phyloP scores from a whole-genome alignment of 164 flowering plant species.

The Sedum album region DNA sequence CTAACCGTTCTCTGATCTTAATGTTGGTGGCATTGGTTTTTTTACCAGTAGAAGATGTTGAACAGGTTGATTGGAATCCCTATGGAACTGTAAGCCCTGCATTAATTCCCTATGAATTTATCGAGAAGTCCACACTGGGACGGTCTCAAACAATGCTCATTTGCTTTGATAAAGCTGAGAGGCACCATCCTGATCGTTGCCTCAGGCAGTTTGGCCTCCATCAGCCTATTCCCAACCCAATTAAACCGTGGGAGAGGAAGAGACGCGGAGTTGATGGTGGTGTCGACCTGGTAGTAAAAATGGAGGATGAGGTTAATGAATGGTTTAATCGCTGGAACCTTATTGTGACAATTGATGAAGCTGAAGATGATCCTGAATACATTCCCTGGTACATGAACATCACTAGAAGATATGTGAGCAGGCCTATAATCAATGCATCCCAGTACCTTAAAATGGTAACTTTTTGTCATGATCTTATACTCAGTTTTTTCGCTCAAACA shows the following conservation, averaged over 20 bases:
- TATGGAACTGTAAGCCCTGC: slow-evolving; percentile 31
- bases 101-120: slow-evolving; percentile 38
- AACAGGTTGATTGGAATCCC: slow-evolving; percentile 66
- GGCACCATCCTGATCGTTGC: slow-evolving; percentile 68
- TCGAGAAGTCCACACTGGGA: slow-evolving; percentile 32
- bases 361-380: slow-evolving; percentile 46
- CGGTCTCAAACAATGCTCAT: slow-evolving; percentile 67
- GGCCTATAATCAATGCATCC: slow-evolving; percentile 55
- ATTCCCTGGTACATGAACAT: slow-evolving; percentile 54
- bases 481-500: neutral
- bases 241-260: slow-evolving; percentile 54
- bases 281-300: slow-evolving; percentile 47
- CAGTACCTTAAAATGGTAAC: slow-evolving; percentile 51
- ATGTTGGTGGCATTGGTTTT: neutral
- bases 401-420: slow-evolving; percentile 52
- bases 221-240: slow-evolving; percentile 48
- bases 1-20: too few relatives aligned
- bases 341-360: slow-evolving; percentile 37
- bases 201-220: slow-evolving; percentile 52
- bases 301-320: slow-evolving; percentile 48
- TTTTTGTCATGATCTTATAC: neutral
- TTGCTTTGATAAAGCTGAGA: slow-evolving; percentile 72
- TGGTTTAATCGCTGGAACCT: slow-evolving; percentile 42
- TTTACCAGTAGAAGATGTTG: neutral
- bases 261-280: slow-evolving; percentile 69